Conservation (phyloP, 2,329 filamentous ascomycete species). For the Aureobasidium namibiae region DNA sequence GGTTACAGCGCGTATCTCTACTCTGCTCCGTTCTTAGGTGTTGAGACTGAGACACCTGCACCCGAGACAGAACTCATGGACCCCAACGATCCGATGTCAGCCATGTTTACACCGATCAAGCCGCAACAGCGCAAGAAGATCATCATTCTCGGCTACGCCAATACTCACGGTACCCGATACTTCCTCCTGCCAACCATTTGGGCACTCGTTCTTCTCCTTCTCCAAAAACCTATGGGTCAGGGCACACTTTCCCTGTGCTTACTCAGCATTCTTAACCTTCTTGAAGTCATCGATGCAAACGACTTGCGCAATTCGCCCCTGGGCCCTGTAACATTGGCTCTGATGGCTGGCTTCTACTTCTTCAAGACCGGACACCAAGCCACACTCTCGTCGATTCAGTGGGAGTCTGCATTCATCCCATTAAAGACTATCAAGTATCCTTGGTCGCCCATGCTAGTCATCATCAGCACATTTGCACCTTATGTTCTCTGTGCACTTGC, state of each 20-base stretch:
- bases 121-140: conserved; percentile 26
- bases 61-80: conserved; percentile 33
- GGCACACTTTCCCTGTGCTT: conserved; percentile 74
- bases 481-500: conserved; percentile 75
- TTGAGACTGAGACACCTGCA: conserved; percentile 40
- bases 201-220: conserved; percentile 64
- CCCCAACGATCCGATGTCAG: conserved; percentile 23
- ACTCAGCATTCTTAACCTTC: conserved; percentile 77
- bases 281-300: conserved; percentile 57
- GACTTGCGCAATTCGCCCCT: conserved; percentile 59
- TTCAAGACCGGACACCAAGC: conserved; percentile 98
- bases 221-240: conserved; percentile 91
- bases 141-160: conserved; percentile 83
- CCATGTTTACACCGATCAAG: conserved; percentile 29
- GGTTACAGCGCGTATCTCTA: conserved; percentile 80
- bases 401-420: conserved; percentile 91
- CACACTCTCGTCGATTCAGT: conserved; percentile 78
- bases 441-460: conserved; percentile 74
- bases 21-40: conserved; percentile 74
- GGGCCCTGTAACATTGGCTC: conserved; percentile 71
- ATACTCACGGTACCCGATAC: conserved; percentile 86
- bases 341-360: conserved; percentile 90
- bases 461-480: conserved; percentile 79
- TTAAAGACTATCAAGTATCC: conserved; percentile 77
- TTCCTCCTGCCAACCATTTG: conserved; percentile 76